These are phyloP conservation scores for Mycena sanguinolenta DNA, from an alignment of 768 basidiomycete genomes.

Conservation along the genomic window DNA sequence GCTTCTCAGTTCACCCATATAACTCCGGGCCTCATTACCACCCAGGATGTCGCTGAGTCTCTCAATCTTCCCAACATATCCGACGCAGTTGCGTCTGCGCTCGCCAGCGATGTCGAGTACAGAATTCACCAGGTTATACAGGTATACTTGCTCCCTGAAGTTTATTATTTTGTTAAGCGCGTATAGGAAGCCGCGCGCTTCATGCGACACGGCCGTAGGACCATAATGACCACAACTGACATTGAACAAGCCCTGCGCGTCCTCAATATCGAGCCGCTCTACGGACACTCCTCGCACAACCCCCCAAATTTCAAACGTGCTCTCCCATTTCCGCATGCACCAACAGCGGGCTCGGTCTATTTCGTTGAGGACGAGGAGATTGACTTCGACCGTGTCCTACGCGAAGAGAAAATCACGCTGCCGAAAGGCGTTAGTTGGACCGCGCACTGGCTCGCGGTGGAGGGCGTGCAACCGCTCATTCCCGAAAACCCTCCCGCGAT, in stretches of 20 bases:
- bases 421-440: conserved; percentile 89
- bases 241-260: conserved; percentile 95
- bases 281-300: conserved; percentile 81
- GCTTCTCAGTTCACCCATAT: conserved; percentile 30
- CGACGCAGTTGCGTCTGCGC: conserved; percentile 82
- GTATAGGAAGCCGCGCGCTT: conserved; percentile 94
- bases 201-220: conserved; percentile 93
- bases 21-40: conserved; percentile 23
- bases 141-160: conserved; percentile 56
- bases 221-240: conserved; percentile 90
- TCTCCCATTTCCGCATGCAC: conserved; percentile 64
- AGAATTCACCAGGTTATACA: conserved; percentile 95
- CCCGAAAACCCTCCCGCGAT: conserved; percentile 94
- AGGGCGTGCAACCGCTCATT: conserved; percentile 97
- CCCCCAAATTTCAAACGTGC: conserved; percentile 73
- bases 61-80: conserved; percentile 81
- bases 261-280: conserved; percentile 96
- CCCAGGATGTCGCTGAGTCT: conserved; percentile 92
- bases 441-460: conserved; percentile 98
- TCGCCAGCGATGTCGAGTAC: conserved; percentile 98
- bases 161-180: conserved; percentile 28
- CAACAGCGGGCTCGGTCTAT: conserved; percentile 81
- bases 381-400: conserved; percentile 92
- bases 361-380: conserved; percentile 98
- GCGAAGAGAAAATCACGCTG: conserved; percentile 86